Conservation (phyloP, 2,329 filamentous ascomycete genomes). For the Talaromyces sp. region DNA sequence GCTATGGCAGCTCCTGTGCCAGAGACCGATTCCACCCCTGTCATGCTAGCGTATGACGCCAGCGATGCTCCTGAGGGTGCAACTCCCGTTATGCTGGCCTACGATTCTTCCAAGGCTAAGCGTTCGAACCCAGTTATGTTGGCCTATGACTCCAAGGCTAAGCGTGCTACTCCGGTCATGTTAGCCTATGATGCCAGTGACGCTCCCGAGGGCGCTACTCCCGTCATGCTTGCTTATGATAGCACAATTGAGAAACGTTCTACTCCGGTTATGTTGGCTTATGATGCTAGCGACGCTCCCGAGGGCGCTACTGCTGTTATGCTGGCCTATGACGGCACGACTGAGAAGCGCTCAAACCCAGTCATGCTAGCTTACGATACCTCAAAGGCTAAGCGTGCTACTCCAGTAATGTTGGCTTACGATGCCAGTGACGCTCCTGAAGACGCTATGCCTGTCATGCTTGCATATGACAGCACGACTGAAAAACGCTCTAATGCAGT, state of each 20-base stretch:
- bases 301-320: neutral
- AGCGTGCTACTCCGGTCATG: neutral
- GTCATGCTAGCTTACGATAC: neutral
- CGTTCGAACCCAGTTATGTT: neutral
- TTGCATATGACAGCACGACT: conserved; percentile 4
- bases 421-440: neutral
- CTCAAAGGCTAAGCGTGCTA: neutral
- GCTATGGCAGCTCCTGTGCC: neutral
- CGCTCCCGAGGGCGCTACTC: neutral
- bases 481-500: too few relatives aligned
- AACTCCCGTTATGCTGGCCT: neutral
- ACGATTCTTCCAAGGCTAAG: neutral
- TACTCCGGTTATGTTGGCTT: too few relatives aligned
- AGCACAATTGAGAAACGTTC: too few relatives aligned
- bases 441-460: neutral
- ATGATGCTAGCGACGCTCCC: neutral
- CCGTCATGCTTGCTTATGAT: too few relatives aligned
- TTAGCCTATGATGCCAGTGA: neutral
- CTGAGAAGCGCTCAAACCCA: too few relatives aligned
- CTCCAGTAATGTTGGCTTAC: neutral
- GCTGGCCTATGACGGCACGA: too few relatives aligned
- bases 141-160: neutral
- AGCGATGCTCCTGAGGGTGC: too few relatives aligned
- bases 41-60: neutral
- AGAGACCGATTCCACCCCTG: neutral